phyloP scores from a whole-genome alignment of 805 yeast species.

The Crinitomyces ghanaensis region DNA sequence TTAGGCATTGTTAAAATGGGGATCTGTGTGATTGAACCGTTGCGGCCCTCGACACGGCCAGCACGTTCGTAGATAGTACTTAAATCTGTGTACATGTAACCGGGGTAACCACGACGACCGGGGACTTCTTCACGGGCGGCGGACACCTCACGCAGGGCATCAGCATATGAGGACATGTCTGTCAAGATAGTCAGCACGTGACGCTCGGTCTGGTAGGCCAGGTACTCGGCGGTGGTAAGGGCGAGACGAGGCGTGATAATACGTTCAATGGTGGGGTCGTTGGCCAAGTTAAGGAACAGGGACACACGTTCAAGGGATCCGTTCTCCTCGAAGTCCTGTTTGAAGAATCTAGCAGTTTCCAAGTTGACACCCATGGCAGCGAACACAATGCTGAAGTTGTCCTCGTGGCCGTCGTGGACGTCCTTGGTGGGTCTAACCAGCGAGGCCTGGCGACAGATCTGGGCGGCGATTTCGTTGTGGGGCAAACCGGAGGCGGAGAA shows the following conservation, averaged over 20 bases:
- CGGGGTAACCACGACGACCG: constrained; percentile 99
- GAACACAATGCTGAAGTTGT: constrained; percentile 95
- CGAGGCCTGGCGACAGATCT: constrained; percentile 99
- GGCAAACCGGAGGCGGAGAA: constrained; percentile 99
- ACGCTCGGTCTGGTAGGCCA: constrained; percentile 98
- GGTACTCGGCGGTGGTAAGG: constrained; percentile 93
- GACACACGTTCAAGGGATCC: constrained; percentile 98
- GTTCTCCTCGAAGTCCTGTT: constrained; percentile 98
- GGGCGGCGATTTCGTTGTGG: constrained; percentile 99
- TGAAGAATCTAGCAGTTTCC: constrained; percentile 96
- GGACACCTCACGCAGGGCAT: constrained; percentile 97
- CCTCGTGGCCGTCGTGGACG: constrained; percentile 99
- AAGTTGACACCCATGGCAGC: constrained; percentile 99
- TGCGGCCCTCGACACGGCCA: constrained; percentile 99
- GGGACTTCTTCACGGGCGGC: constrained; percentile 99
- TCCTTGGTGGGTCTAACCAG: constrained; percentile 98
- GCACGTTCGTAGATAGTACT: constrained; percentile 99
- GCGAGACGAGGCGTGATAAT: constrained; percentile 99
- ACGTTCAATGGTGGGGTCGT: constrained; percentile 99
- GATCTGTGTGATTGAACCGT: constrained; percentile 97
- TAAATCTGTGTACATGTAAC: constrained; percentile 99
- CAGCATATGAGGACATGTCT: constrained; percentile 99
- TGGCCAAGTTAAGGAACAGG: constrained; percentile 91
- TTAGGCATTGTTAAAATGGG: constrained; percentile 99
- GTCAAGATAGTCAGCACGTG: constrained; percentile 96